Base-by-base conservation (phyloP, 2,329 filamentous ascomycete species). In the Clarireedia sp. region DNA sequence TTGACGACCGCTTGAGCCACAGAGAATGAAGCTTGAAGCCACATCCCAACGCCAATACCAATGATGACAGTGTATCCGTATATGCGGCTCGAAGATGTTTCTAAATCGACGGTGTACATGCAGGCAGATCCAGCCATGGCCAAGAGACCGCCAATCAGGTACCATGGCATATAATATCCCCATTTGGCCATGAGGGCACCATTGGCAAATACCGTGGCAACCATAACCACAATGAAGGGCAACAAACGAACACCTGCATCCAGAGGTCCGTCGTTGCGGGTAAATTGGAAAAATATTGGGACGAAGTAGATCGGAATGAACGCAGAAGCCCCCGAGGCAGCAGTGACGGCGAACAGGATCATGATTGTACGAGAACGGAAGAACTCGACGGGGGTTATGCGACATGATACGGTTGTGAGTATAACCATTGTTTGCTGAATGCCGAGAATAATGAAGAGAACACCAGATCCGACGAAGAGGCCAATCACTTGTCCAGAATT, bases 271-370 rank as follows among this genome's bases (percentile, higher is more conserved):
- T 78, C 69, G 40, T 72, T 72, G 10, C 74, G 71, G 36, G 79
- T 75, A 55, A 78, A 77, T 50, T 77, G 75, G 51, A 77, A 78
- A 61, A 74, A 74, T 56, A 80, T 77, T 26, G 78, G 73, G 48
- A 76, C 29, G n/a, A 52, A 40, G 62, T 72, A 74, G 3, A 69
- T 65, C 2, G 74, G 61, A 43, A 76, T 70, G 26, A 73, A 71
- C 8, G 70, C 66, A 4, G 68, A 65, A 3, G 71, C 66, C 5
- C 67, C 70, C 0, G 69, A 67, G 3, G 19, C 21, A 3, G 68
- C 64, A 0, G 70, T 74, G 14, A 40, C 26, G 48, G 65, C 65
- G 48, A 73, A 72, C 17, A 70, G 57, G 10, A 67, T 64, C 1
- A 70, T 62, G 52, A 74, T 67, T 1, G 68, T 62, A n/a, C 62